Percentiles rank a stretch among this genome's conserved stretches.
phyloP scores from a whole-genome alignment of 208 protist genomes.

The Leishmania arabica region DNA sequence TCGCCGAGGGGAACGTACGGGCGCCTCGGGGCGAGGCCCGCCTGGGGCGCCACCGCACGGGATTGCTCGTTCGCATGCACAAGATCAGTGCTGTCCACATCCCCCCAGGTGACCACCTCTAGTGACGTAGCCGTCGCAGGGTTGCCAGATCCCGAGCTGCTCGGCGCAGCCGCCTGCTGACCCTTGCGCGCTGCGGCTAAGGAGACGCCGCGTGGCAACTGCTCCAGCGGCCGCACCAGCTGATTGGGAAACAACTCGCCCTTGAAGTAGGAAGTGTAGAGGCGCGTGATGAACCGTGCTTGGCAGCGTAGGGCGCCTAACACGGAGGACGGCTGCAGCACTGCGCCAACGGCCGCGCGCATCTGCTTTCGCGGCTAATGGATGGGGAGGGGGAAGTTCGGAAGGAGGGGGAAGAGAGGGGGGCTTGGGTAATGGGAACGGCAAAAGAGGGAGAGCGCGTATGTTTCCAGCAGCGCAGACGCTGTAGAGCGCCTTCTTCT shows the following conservation, averaged over 20 bases:
- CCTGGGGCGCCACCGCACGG: slow-evolving; percentile 2
- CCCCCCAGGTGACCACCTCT: slow-evolving; percentile 51
- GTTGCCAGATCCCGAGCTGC: not conserved
- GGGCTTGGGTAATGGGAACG: not conserved
- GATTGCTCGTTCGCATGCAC: slow-evolving; percentile 43
- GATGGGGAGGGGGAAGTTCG: no score
- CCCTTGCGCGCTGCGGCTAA: slow-evolving; percentile 26
- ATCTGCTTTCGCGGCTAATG: not conserved
- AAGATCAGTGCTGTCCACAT: slow-evolving; percentile 66
- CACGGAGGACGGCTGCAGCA: not conserved
- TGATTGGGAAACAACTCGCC: slow-evolving; percentile 80
- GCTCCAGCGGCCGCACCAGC: slow-evolving; percentile 58
- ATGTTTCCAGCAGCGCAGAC: not conserved
- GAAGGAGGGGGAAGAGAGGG: not conserved
- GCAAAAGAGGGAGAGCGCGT: not conserved
- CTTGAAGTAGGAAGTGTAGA: slow-evolving; percentile 89
- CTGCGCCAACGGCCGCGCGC: not conserved
- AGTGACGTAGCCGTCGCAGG: not conserved
- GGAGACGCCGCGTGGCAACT: slow-evolving; percentile 49
- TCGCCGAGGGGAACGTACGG: slow-evolving; percentile 83
- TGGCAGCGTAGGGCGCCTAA: slow-evolving; percentile 39
- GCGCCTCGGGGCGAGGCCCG: slow-evolving; percentile 21
- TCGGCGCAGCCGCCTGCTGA: not conserved
- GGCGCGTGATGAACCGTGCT: slow-evolving; percentile 63
- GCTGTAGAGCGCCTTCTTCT: not conserved